Evolutionary conservation across 1,284 basidiomycete species (phyloP).

Genomic region (Moniliophthora roreri): DNA sequence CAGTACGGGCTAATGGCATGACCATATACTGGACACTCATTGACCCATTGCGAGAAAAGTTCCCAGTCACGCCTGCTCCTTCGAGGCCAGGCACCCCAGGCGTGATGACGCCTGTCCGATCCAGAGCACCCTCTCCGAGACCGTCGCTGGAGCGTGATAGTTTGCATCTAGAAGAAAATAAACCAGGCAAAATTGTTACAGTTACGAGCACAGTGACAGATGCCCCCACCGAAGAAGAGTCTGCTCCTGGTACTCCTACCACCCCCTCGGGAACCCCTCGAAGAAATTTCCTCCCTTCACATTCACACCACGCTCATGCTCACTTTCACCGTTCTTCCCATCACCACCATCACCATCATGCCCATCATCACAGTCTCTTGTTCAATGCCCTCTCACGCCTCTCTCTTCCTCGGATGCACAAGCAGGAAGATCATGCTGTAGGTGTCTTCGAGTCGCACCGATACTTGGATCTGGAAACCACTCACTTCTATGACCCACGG

Average conservation of each 20-base stretch:
- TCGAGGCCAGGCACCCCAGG: slow-evolving; percentile 41
- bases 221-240: background rate
- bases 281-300: slow-evolving; percentile 22
- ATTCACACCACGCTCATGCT: slow-evolving; percentile 6
- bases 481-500: slow-evolving; percentile 50
- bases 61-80: slow-evolving; percentile 50
- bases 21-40: slow-evolving; percentile 62
- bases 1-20: slow-evolving; percentile 65
- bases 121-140: slow-evolving; percentile 14
- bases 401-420: slow-evolving; percentile 28
- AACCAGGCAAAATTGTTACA: background rate
- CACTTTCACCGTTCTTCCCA: slow-evolving; percentile 21
- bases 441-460: slow-evolving; percentile 81
- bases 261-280: slow-evolving; percentile 20
- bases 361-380: slow-evolving; percentile 27
- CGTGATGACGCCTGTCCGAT: slow-evolving; percentile 26
- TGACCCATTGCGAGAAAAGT: slow-evolving; percentile 57
- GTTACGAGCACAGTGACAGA: background rate
- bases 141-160: slow-evolving; percentile 23
- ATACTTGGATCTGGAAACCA: slow-evolving; percentile 76
- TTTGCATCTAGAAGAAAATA: background rate
- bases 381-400: slow-evolving; percentile 29
- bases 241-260: slow-evolving; percentile 1
- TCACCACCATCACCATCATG: slow-evolving; percentile 22
- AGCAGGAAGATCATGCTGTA: slow-evolving; percentile 47